These are phyloP conservation scores for Xylaria intraflava DNA, from an alignment of 495 filamentous ascomycete genomes.

Conservation along the genomic window DNA sequence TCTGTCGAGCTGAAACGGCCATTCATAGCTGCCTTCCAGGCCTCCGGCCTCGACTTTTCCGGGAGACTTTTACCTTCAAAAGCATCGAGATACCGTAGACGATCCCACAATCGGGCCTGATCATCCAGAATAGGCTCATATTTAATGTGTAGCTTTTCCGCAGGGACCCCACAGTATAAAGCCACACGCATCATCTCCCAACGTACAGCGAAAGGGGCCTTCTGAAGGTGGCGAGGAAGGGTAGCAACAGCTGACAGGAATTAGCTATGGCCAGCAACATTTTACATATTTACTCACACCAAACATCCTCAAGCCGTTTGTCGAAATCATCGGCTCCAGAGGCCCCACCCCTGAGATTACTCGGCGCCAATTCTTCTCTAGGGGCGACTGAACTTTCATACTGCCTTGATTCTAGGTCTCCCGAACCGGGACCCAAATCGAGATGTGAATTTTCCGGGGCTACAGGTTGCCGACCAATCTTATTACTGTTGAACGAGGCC, in stretches of 20 bases:
- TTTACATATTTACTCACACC: constrained; percentile 19
- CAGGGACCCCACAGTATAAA: constrained; percentile 34
- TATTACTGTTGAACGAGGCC: constrained; percentile 8
- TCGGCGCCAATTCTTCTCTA: neutral
- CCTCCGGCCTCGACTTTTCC: constrained; percentile 28
- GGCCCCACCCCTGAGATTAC: neutral
- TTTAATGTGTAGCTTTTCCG: constrained; percentile 22
- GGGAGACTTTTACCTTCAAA: constrained; percentile 39
- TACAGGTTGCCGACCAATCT: neutral
- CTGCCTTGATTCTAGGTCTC: neutral
- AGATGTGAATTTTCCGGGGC: neutral
- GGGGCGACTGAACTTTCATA: neutral
- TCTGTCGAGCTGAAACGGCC: constrained; percentile 26
- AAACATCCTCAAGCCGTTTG: constrained; percentile 19
- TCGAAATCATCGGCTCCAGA: constrained; percentile 4
- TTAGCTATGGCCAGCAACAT: constrained; percentile 6
- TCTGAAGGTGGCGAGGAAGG: constrained; percentile 30
- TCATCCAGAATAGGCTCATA: constrained; percentile 34
- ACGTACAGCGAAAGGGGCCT: constrained; percentile 35
- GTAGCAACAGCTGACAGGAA: constrained; percentile 26
- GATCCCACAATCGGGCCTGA: constrained; percentile 28
- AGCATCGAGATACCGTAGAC: constrained; percentile 22
- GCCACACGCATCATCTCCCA: constrained; percentile 43
- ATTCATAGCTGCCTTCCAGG: constrained; percentile 30
- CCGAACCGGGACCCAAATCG: neutral